Percentiles rank a stretch among this genome's conserved stretches.
Evolutionary conservation across 2,329 filamentous ascomycete genomes (phyloP).

Genomic region (Bipolaris bicolor): DNA sequence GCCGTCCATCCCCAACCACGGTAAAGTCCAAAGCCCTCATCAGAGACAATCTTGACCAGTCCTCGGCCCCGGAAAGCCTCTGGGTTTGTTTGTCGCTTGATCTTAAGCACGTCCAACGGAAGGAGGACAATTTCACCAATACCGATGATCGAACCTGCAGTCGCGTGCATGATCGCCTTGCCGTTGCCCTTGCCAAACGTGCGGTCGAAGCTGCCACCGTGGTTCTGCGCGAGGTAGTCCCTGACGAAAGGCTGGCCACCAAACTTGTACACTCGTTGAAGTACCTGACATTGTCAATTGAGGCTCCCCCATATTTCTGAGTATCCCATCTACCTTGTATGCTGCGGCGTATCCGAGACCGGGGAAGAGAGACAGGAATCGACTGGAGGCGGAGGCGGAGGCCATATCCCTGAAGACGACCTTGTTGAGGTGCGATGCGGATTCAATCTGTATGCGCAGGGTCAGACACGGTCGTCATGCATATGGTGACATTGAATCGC

Average conservation of each 20-base stretch:
- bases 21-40: constrained; percentile 96
- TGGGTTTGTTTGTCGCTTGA: constrained; percentile 99
- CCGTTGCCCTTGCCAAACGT: constrained; percentile 96
- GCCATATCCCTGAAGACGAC: constrained; percentile 96
- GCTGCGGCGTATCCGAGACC: constrained; percentile 96
- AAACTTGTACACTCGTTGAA: constrained; percentile 98
- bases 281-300: constrained; percentile 60
- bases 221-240: constrained; percentile 82
- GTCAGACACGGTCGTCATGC: constrained; percentile 20
- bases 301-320: neutral
- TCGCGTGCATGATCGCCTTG: constrained; percentile 98
- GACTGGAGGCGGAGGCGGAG: constrained; percentile 68
- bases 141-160: constrained; percentile 91
- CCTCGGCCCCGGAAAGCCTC: constrained; percentile 96
- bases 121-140: constrained; percentile 97
- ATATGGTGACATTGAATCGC: constrained; percentile 11
- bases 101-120: constrained; percentile 96
- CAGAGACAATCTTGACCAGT: constrained; percentile 83
- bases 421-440: constrained; percentile 72
- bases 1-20: constrained; percentile 98
- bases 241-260: constrained; percentile 94
- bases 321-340: constrained; percentile 72
- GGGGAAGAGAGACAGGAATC: constrained; percentile 95
- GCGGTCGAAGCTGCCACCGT: constrained; percentile 81
- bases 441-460: constrained; percentile 57